Evolutionary conservation across 176 grass and related monocot genomes (phyloP), one percentile per base, ranked within the genome.

Genomic region (Rhipidocladum racemiflorum): DNA sequence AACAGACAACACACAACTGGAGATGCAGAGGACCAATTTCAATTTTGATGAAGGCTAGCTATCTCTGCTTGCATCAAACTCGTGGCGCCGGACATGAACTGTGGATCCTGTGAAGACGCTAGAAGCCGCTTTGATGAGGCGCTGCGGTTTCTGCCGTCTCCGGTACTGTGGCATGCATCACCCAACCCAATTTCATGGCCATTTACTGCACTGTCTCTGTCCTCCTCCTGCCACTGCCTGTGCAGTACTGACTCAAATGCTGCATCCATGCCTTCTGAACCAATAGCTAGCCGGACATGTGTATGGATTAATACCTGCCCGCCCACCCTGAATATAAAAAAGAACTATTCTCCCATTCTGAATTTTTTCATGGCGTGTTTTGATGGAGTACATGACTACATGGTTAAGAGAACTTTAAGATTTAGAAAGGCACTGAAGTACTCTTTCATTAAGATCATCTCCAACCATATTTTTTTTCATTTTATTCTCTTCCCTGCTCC

Each of bases 41-140:
- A 34, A 34, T 34, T 34, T 34, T 34, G 32, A 34, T 34, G 32
- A 34, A 34, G 32, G 2, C 32, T 3, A 34, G 32, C 32, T 34
- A 3, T 34, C 32, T 34, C 32, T 34, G 32, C 2, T 3, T 34
- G 32, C 32, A 34, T 34, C 32, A 3, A 34, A 2, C 21, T 43
- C 4, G 23, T 16, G 66, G 16, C 44, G 1, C 68, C 25, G 25
- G 46, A 49, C 43, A 72, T 72, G 68, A 70, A 70, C 25, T 6
- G 10, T 68, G 36, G 36, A 10, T 8, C 20, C 54, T 61, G 25
- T 16, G 43, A 9, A 48, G 68, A 9, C 68, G 42, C 24, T 25
- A 17, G 23, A 28, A 29, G 48, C 20, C 45, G 27, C 23, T 74
- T 87, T 68, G 62, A 87, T 81, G 70, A 61, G 56, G 53, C 3